Conservation (phyloP, 2,329 filamentous ascomycete species). For the Pleoardoris graminearum region DNA sequence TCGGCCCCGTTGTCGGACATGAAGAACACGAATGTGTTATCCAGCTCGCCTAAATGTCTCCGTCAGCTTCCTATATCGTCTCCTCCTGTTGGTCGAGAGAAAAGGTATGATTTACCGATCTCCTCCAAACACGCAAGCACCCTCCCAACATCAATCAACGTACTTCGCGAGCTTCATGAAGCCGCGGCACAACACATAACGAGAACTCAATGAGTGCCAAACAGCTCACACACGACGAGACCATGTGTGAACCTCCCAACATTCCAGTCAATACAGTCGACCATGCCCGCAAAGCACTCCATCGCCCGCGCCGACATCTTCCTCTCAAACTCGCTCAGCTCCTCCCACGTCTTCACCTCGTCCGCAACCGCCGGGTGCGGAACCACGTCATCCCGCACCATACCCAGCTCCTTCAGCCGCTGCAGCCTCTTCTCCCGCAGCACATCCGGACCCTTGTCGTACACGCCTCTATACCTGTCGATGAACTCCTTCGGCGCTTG, state of each 20-base stretch:
- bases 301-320: slow-evolving; percentile 55
- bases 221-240: no score
- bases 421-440: slow-evolving; percentile 26
- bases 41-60: slow-evolving; percentile 31
- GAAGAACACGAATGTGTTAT: slow-evolving; percentile 45
- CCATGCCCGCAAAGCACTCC: slow-evolving; percentile 45
- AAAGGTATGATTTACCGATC: slow-evolving; percentile 14
- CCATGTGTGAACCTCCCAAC: no score
- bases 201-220: no score
- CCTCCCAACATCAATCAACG: no score
- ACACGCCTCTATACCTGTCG: slow-evolving; percentile 26
- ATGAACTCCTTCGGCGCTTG: slow-evolving; percentile 31
- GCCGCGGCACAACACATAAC: no score
- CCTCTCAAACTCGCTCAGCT: slow-evolving; percentile 53
- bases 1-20: slow-evolving; percentile 48
- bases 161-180: no score
- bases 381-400: slow-evolving; percentile 7
- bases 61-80: no score
- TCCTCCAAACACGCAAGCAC: slow-evolving; percentile 36
- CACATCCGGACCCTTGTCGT: slow-evolving; percentile 31
- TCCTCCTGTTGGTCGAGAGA: no score
- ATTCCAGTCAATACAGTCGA: slow-evolving; percentile 38
- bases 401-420: slow-evolving; percentile 25
- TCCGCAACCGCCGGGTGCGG: slow-evolving; percentile 55
- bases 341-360: slow-evolving; percentile 56